A percentile compares a stretch with the other conserved stretches of the same genome.
phyloP scores from a whole-genome alignment of 305 asterid species.

The Solanum hybrid region DNA sequence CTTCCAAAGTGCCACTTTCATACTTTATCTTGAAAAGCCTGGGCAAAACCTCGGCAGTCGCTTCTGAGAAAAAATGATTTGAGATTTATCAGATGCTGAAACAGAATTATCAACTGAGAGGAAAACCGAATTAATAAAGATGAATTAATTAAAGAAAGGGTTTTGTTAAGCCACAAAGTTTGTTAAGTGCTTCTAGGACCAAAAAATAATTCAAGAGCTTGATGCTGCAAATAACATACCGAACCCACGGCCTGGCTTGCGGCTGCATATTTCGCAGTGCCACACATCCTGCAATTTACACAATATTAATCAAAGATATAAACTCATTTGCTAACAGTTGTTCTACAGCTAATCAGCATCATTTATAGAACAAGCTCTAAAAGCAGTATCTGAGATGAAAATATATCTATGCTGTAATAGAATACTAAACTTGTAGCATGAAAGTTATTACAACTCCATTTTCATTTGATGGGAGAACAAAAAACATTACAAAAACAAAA shows the following conservation, averaged over 20 bases:
- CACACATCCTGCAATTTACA: conserved; percentile 56
- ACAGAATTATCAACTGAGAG: neutral
- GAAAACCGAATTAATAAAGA: neutral
- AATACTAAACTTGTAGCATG: neutral
- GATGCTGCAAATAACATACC: conserved; percentile 30
- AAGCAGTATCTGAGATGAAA: neutral
- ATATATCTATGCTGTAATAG: neutral
- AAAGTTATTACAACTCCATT: neutral
- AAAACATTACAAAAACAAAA: neutral
- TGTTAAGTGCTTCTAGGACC: neutral
- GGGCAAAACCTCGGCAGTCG: conserved; percentile 73
- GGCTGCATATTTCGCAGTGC: conserved; percentile 78
- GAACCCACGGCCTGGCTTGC: conserved; percentile 82
- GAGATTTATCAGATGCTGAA: neutral
- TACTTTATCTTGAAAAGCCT: conserved; percentile 72
- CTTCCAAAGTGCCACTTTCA: conserved; percentile 77
- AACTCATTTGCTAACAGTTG: neutral
- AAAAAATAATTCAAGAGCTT: neutral
- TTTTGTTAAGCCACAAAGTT: neutral
- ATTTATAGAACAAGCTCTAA: neutral
- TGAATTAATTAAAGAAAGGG: neutral
- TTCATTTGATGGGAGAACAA: neutral
- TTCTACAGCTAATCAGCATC: neutral
- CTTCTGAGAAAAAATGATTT: conserved; percentile 37
- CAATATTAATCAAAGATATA: neutral